Evolutionary conservation across 257 asterid species (phyloP).

Genomic region (Solanum stenotomum): DNA sequence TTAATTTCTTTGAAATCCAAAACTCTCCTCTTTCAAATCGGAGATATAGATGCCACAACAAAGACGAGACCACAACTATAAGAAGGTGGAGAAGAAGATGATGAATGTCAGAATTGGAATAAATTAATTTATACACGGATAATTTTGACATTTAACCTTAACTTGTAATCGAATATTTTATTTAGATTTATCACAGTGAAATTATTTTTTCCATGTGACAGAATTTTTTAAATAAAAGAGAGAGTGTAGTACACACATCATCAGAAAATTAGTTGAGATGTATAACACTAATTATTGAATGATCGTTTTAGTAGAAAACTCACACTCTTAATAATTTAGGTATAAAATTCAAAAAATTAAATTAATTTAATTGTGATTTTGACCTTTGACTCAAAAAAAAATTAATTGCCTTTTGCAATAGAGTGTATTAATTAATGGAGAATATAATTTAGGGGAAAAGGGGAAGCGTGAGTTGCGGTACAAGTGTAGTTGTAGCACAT

Average conservation of each 20-base stretch:
- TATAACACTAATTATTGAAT: not conserved
- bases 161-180: too few species aligned
- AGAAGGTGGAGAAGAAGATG: not conserved
- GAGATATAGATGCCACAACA: not conserved
- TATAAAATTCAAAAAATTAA: too few species aligned
- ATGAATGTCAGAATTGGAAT: not conserved
- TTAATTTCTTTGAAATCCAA: too few species aligned
- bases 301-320: not conserved
- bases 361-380: too few species aligned
- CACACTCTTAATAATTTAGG: too few species aligned
- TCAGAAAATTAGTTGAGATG: not conserved
- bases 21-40: not conserved
- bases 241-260: not conserved
- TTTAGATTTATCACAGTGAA: too few species aligned
- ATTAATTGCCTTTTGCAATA: not conserved
- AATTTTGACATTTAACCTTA: not conserved
- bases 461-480: not conserved
- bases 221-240: too few species aligned
- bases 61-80: not conserved
- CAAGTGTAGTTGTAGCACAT: not conserved
- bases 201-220: too few species aligned
- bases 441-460: not conserved
- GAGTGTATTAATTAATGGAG: not conserved
- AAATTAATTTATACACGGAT: not conserved
- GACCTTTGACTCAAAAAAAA: too few species aligned